These are phyloP conservation scores for Penicillium psychrofluorescens DNA, from an alignment of 495 filamentous ascomycete genomes.

Conservation along the genomic window DNA sequence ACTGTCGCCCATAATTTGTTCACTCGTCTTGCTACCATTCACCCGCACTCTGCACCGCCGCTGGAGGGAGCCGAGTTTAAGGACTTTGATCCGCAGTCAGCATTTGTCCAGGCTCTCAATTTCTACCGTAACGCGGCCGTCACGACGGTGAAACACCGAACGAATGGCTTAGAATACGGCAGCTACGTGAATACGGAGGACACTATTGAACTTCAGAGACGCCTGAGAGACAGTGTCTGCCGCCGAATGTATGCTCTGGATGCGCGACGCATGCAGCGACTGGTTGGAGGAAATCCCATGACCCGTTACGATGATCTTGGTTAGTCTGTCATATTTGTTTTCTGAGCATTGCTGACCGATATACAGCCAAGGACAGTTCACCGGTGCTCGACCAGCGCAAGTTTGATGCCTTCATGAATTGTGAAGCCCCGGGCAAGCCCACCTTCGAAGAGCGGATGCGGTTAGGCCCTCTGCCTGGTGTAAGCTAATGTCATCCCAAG, in stretches of 20 bases:
- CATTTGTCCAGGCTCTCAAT: slow-evolving; percentile 33
- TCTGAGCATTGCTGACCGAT: background rate
- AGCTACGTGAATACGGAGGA: slow-evolving; percentile 34
- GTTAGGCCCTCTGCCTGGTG: slow-evolving; percentile 32
- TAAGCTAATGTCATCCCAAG: slow-evolving; percentile 10
- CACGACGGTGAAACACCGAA: slow-evolving; percentile 24
- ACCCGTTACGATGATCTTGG: slow-evolving; percentile 29
- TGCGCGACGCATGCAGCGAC: slow-evolving; percentile 30
- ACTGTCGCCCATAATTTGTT: slow-evolving; percentile 50
- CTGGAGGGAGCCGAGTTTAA: slow-evolving; percentile 34
- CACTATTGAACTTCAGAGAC: slow-evolving; percentile 30
- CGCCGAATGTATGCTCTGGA: slow-evolving; percentile 36
- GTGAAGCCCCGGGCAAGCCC: slow-evolving; percentile 29
- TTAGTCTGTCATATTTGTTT: slow-evolving; percentile 9
- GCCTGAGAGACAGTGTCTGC: slow-evolving; percentile 31
- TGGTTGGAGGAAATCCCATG: slow-evolving; percentile 32
- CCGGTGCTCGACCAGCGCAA: slow-evolving; percentile 24
- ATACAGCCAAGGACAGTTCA: slow-evolving; percentile 24
- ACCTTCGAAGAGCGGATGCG: slow-evolving; percentile 36
- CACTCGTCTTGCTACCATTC: slow-evolving; percentile 51
- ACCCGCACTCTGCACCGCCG: slow-evolving; percentile 38
- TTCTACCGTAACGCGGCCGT: slow-evolving; percentile 31
- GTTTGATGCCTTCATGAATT: slow-evolving; percentile 39
- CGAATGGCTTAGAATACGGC: slow-evolving; percentile 28
- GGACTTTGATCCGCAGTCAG: slow-evolving; percentile 36